A percentile compares a stretch with the other conserved stretches of the same genome.
Evolutionary conservation across 331 rosid genomes (phyloP).

Genomic region (Quercus tomentella): DNA sequence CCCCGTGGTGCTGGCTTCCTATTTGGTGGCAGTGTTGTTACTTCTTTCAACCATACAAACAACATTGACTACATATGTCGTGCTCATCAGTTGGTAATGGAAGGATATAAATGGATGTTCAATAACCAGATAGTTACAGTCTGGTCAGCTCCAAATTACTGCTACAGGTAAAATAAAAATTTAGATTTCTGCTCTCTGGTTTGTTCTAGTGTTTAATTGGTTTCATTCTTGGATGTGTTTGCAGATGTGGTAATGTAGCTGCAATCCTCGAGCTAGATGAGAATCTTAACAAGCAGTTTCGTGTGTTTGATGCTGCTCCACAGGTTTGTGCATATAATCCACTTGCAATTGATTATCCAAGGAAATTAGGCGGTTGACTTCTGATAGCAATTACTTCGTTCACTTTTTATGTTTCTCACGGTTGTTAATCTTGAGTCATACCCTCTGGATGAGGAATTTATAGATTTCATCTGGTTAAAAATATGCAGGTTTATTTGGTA

Average conservation of each 20-base stretch:
- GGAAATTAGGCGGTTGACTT: neutral
- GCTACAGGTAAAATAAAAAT: slow-evolving; percentile 66
- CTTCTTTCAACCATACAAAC: slow-evolving; percentile 88
- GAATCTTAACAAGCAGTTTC: slow-evolving; percentile 79
- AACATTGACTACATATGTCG: slow-evolving; percentile 96
- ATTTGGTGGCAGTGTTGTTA: slow-evolving; percentile 89
- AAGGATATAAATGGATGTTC: slow-evolving; percentile 99
- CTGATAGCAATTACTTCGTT: neutral
- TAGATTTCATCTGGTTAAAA: neutral
- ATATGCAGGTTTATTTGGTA: neutral
- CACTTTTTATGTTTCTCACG: neutral
- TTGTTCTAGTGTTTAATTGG: slow-evolving; percentile 14
- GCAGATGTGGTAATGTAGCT: slow-evolving; percentile 97
- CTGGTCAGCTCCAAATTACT: slow-evolving; percentile 99
- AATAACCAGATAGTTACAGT: slow-evolving; percentile 96
- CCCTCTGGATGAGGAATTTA: neutral
- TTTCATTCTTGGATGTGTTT: slow-evolving; percentile 17
- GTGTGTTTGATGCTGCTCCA: slow-evolving; percentile 94
- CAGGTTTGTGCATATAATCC: slow-evolving; percentile 63
- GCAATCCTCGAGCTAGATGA: slow-evolving; percentile 93
- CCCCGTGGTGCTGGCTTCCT: slow-evolving; percentile 99
- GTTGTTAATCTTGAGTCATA: neutral
- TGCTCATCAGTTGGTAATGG: slow-evolving; percentile 99
- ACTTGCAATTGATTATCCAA: slow-evolving; percentile 7
- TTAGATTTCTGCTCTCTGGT: slow-evolving; percentile 4